These are phyloP conservation scores for Stachybotrys elegans DNA, from an alignment of 2,329 filamentous ascomycete genomes.

Conservation along the genomic window DNA sequence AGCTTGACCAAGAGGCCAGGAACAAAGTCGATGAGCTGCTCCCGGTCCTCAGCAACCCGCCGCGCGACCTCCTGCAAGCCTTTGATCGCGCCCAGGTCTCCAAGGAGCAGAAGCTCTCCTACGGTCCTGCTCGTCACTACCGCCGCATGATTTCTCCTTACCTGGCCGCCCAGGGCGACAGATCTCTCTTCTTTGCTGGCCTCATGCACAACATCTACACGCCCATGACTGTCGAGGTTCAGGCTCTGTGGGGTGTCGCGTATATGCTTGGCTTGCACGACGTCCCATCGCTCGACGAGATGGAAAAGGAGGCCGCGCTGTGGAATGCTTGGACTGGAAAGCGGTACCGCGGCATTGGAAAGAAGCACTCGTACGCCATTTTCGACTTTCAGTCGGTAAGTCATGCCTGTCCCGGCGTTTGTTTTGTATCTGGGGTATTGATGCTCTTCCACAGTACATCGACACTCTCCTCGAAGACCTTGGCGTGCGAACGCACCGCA, in stretches of 20 bases:
- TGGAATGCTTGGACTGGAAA: slow-evolving; percentile 27
- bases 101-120: slow-evolving; percentile 4
- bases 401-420: slow-evolving; percentile 23
- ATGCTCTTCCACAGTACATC: slow-evolving; percentile 12
- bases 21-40: not conserved
- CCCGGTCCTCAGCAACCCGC: not conserved
- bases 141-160: slow-evolving; percentile 16
- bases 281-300: slow-evolving; percentile 16
- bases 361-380: slow-evolving; percentile 22
- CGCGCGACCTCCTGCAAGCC: too few species aligned
- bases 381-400: slow-evolving; percentile 18
- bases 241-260: slow-evolving; percentile 24
- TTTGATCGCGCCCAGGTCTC: not conserved
- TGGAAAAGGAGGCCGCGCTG: slow-evolving; percentile 23
- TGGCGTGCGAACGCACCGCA: slow-evolving; percentile 10
- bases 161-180: slow-evolving; percentile 21
- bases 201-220: slow-evolving; percentile 23
- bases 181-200: slow-evolving; percentile 25
- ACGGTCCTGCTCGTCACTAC: slow-evolving; percentile 17
- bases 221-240: slow-evolving; percentile 19
- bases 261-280: slow-evolving; percentile 20
- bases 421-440: slow-evolving; percentile 35
- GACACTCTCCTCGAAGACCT: slow-evolving; percentile 12
- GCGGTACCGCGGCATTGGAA: slow-evolving; percentile 23
- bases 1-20: not conserved